Evolutionary conservation across 2,329 filamentous ascomycete species (phyloP), one percentile per base, ranked within the genome.

Genomic region (Epichloe coenophiala): DNA sequence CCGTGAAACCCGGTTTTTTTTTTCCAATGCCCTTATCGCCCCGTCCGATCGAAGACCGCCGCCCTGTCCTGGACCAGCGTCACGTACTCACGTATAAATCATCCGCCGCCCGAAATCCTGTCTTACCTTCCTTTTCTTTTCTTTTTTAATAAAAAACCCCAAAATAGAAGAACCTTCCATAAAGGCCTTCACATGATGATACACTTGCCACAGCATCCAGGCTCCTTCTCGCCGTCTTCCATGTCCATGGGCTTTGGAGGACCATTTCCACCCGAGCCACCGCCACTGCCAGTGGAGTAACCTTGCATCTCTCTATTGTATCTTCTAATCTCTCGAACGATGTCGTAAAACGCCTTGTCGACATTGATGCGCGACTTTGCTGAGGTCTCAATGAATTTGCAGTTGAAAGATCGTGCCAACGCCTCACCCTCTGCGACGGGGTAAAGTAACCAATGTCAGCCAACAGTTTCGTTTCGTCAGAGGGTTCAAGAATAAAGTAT

Each of bases 341-440:
- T 90, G 66, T 97, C 90, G 78, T 91, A 97, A 73, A 98, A 98
- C 50, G 91, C 89, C 71, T 94, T 90, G 71, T 98, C 93, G 62
- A 98, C 93, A 66, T 97, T 96, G 75, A 93, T 94, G 67, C 91
- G 85, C 55, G 90, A 95, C 74, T 97, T 98, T 59, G 93, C 93
- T 40, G 93, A 98, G 12, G 93, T 97, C 76, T 98, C 93, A 72
- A 97, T 95, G 74, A 97, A 98, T 67, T 93, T 94, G 84, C 93
- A 98, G 65, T 83, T 84, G 69, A 98, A 97, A 57, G 84, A 83
- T 60, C 80, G 80, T 56, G 90, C 91, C 59, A 97, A 75, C 53
- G 83, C 79, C 71, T 93, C 85, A 62, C 91, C 91, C 83, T 97
- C 91, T 96, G 70, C 62, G 50, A 38, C 8, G 27, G 43, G 59